Conservation (phyloP, 441 rosid species). For the Sinapis alba region DNA sequence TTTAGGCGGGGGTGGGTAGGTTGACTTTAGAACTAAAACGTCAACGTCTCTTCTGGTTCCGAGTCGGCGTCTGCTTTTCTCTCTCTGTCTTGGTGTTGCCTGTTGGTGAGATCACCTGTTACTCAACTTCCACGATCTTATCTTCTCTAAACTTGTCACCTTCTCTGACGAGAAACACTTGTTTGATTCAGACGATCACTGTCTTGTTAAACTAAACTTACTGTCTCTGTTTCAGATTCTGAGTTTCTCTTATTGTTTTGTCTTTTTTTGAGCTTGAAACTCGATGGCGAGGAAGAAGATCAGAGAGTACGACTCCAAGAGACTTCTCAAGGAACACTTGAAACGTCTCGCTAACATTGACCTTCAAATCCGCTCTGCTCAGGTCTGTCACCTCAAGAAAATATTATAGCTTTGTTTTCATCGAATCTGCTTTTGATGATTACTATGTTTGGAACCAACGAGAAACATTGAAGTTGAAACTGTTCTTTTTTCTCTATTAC, state of each 20-base stretch:
- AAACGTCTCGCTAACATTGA: conserved; percentile 69
- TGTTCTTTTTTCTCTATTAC: background rate
- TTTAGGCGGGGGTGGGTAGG: conserved; percentile 32
- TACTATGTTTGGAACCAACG: background rate
- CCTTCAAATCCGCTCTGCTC: conserved; percentile 82
- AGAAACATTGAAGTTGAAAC: background rate
- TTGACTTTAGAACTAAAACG: conserved; percentile 13
- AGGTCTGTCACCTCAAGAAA: conserved; percentile 53
- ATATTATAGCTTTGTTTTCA: background rate
- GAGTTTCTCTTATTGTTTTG: background rate
- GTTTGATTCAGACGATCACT: conserved; percentile 15
- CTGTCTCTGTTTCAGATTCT: conserved; percentile 34
- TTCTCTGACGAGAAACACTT: background rate
- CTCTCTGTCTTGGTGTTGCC: background rate
- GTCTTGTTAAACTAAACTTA: background rate
- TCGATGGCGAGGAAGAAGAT: conserved; percentile 95
- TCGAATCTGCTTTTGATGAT: background rate
- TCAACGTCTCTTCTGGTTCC: conserved; percentile 35
- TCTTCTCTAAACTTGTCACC: conserved; percentile 29
- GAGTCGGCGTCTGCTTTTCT: conserved; percentile 23
- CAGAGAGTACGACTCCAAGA: conserved; percentile 94
- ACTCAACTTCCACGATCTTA: conserved; percentile 7
- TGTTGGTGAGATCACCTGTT: conserved; percentile 26
- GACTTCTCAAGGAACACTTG: conserved; percentile 78
- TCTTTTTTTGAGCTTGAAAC: background rate